A percentile compares a stretch with the other conserved stretches of the same genome.
Conservation (phyloP, 2,329 filamentous ascomycete species). For the Fusarium sp. region DNA sequence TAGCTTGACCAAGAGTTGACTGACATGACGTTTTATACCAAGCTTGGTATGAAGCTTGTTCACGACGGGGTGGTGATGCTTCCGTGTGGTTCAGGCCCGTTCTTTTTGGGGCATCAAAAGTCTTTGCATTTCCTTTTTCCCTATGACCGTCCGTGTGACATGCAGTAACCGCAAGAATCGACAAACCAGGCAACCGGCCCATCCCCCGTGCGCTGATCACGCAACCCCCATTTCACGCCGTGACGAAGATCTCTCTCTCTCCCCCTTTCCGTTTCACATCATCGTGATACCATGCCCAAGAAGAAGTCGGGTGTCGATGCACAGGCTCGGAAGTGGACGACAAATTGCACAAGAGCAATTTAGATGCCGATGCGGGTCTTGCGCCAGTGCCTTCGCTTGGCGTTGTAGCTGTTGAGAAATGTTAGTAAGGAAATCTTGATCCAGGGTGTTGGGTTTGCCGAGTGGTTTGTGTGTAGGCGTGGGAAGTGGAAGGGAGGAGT, state of each 20-base stretch:
- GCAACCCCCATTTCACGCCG: constrained; percentile 39
- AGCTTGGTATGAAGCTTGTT: constrained; percentile 7
- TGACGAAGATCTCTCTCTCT: constrained; percentile 24
- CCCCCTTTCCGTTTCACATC: constrained; percentile 39
- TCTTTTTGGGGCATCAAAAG: constrained; percentile 46
- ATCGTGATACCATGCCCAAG: constrained; percentile 44
- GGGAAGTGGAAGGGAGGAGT: neutral
- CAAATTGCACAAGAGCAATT: constrained; percentile 53
- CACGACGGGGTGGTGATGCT: constrained; percentile 12
- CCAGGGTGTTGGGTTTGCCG: neutral
- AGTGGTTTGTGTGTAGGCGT: neutral
- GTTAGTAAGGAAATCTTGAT: constrained; percentile 17
- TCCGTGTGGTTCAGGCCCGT: constrained; percentile 36
- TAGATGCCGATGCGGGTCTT: constrained; percentile 99
- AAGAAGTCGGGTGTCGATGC: constrained; percentile 39
- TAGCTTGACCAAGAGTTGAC: neutral
- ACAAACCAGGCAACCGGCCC: constrained; percentile 50
- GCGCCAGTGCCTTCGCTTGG: constrained; percentile 99
- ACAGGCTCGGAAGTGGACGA: constrained; percentile 44
- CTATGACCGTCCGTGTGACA: constrained; percentile 58
- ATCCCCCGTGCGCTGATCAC: constrained; percentile 43
- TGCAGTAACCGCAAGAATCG: constrained; percentile 55
- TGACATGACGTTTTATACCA: neutral
- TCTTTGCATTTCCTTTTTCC: constrained; percentile 57
- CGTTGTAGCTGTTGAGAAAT: constrained; percentile 84